phyloP scores from a whole-genome alignment of 75 land plant species.

The Chamaecyparis obtusa region DNA sequence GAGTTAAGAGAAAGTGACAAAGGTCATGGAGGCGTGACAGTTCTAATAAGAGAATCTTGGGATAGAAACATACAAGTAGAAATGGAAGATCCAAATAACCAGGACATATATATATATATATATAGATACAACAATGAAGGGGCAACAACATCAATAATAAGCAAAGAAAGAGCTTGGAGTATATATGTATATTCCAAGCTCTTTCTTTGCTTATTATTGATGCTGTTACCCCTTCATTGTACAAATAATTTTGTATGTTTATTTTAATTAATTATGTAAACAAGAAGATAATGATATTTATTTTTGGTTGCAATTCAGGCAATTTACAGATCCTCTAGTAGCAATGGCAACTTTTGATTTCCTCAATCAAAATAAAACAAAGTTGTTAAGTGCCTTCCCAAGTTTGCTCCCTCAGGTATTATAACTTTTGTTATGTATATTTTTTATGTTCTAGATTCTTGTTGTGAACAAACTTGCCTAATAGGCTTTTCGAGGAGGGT shows the following conservation, averaged over 20 bases:
- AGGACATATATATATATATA: too few species aligned
- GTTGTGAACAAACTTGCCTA: background rate
- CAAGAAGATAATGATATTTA: background rate
- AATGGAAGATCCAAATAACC: too few species aligned
- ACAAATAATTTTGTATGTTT: background rate
- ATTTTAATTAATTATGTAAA: background rate
- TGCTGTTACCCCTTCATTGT: background rate
- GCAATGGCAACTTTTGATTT: conserved; percentile 81
- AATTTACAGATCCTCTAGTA: conserved; percentile 84
- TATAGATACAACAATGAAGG: background rate
- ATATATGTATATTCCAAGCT: too few species aligned
- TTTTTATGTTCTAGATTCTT: background rate
- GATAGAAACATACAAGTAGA: too few species aligned
- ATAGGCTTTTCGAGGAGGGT: background rate
- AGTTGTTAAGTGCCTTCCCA: conserved; percentile 72
- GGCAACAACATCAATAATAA: background rate
- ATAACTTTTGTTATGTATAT: background rate
- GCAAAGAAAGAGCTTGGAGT: background rate
- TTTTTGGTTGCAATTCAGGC: conserved; percentile 40
- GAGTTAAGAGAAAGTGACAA: too few species aligned
- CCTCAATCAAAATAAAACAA: conserved; percentile 65
- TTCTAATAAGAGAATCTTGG: too few species aligned
- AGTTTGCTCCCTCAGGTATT: conserved; percentile 84
- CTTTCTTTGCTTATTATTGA: background rate
- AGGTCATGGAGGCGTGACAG: too few species aligned